Conservation (phyloP, 1,284 basidiomycete species). For the Veloporphyrellus conicus region DNA sequence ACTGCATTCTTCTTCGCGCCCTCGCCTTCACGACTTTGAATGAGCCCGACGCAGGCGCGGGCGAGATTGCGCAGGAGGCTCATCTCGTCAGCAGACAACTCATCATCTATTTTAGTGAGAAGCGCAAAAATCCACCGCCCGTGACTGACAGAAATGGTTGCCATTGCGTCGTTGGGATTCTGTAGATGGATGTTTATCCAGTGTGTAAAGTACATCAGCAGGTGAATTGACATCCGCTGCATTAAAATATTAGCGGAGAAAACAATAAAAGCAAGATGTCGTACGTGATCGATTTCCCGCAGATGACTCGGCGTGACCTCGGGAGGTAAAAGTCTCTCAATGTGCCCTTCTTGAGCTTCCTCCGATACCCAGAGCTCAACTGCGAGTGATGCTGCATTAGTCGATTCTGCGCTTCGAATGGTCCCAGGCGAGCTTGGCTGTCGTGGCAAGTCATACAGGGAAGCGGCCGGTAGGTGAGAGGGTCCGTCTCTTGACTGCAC, state of each 20-base stretch:
- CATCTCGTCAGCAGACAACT: constrained; percentile 75
- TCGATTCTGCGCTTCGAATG: background rate
- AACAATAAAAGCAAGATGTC: constrained; percentile 12
- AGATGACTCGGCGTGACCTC: constrained; percentile 48
- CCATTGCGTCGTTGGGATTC: constrained; percentile 37
- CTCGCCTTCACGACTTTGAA: constrained; percentile 20
- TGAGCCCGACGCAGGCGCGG: constrained; percentile 58
- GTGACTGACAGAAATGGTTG: constrained; percentile 59
- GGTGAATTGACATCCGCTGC: constrained; percentile 65
- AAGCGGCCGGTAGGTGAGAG: background rate
- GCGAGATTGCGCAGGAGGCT: constrained; percentile 74
- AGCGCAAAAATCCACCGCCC: constrained; percentile 83
- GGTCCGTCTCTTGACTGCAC: constrained; percentile 4
- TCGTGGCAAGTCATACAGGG: background rate
- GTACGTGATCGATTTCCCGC: constrained; percentile 61
- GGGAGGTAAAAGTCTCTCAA: constrained; percentile 11
- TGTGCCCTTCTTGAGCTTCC: background rate
- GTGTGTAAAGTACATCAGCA: constrained; percentile 77
- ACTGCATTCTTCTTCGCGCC: background rate
- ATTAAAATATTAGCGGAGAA: constrained; percentile 12
- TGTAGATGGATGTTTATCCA: constrained; percentile 69
- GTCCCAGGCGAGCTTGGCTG: background rate
- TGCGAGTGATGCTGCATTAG: background rate
- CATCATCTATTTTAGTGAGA: constrained; percentile 68
- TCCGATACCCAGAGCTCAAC: background rate